These are phyloP conservation scores for Hymenoscyphus infarciens DNA, from an alignment of 2,329 filamentous ascomycete species.

Conservation along the genomic window DNA sequence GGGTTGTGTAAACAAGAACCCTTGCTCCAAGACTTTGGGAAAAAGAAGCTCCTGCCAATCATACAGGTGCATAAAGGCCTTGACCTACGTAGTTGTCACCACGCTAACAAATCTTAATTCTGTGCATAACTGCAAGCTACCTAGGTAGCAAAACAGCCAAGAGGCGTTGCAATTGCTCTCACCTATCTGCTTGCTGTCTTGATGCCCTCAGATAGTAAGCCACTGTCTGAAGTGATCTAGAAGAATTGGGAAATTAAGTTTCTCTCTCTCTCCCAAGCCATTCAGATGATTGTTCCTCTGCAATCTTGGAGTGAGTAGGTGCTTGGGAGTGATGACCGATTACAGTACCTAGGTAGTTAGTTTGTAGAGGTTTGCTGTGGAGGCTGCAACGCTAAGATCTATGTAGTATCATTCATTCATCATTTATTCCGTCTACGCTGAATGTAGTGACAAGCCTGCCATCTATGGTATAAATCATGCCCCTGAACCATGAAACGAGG, in stretches of 20 bases:
- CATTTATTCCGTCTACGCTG: conserved; percentile 13
- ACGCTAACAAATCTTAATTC: not conserved
- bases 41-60: conserved; percentile 14
- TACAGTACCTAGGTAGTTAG: no score
- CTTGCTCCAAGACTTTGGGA: not conserved
- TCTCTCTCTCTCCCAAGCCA: not conserved
- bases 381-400: not conserved
- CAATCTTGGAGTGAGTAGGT: no score
- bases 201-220: no score
- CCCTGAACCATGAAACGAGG: not conserved
- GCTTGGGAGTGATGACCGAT: no score
- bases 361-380: not conserved
- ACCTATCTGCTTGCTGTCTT: no score
- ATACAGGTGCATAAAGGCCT: not conserved
- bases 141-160: no score
- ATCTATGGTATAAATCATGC: conserved; percentile 8
- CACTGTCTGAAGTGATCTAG: no score
- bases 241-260: no score
- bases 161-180: not conserved
- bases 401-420: not conserved
- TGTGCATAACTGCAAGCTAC: not conserved
- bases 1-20: not conserved
- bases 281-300: not conserved
- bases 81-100: not conserved
- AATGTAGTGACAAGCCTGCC: conserved; percentile 3